Base-by-base conservation (phyloP, 2,329 filamentous ascomycete genomes). In the Aspergillus arachidicola region DNA sequence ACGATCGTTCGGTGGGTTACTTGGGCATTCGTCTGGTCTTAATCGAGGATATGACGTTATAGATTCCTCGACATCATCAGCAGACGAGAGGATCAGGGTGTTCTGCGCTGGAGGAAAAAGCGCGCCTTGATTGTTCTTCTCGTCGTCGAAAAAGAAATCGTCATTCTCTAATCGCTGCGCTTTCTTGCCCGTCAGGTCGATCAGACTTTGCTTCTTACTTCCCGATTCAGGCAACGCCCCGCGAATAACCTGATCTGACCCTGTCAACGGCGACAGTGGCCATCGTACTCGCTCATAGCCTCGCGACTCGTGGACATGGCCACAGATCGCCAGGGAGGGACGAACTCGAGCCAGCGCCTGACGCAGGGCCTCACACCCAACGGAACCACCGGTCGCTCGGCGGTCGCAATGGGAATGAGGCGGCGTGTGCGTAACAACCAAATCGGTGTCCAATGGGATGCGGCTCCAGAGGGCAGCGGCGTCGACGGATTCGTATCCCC, bases 251-350 rank as follows among this genome's bases (percentile, higher is more conserved):
- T 61, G 41, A 38, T 71, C 64, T 34, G 65, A 58, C 16, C 57
- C 45, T 11, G 19, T 48, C 16, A 14, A 43, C 41, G 59, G 38
- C 46, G 38, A 63, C 56, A 14, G 23, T 23, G 45, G 43, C 85
- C 86, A 88, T 50, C 72, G 73, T 32, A 87, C 77, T 34, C 82
- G 76, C 69, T 84, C 79, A 56, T 81, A 85, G 34, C 86, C 86
- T 71, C 86, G 76, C 48, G 80, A 82, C 69, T 84, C 82, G 74
- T 88, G 86, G 43, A 86, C 83, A 76, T 88, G 86, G n/a, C 86
- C 86, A 70, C 83, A 88, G 59, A 88, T 75, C 65, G 80, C 80
- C 64, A 88, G 72, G 66, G 76, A 72, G 30, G 86, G 86, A 59
- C 82, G 78, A 32, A 85, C 78, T 38, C 76, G 74, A 71, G 78